phyloP scores from a whole-genome alignment of 768 basidiomycete species.

The Cubamyces lactineus region DNA sequence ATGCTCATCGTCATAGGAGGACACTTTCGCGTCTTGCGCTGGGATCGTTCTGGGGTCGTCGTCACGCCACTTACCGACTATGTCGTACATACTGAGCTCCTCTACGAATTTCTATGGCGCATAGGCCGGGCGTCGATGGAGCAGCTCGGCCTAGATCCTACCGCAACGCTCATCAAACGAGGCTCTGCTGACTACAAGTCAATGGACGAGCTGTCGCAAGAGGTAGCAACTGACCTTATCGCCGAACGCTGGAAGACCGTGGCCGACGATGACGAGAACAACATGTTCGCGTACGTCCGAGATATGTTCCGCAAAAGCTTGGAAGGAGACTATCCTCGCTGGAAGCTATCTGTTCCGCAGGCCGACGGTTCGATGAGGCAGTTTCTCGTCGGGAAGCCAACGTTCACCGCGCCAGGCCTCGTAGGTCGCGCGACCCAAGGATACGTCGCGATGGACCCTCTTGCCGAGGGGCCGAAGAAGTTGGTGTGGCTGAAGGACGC shows the following conservation, averaged over 20 bases:
- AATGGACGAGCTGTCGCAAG: too few relatives aligned
- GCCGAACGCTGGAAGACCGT: too few relatives aligned
- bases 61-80: not conserved
- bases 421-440: not conserved
- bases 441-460: not conserved
- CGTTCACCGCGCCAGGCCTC: not conserved
- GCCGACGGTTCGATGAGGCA: not conserved
- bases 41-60: constrained; percentile 2
- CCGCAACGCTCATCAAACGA: not conserved
- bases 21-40: not conserved
- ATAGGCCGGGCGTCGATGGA: not conserved
- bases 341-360: not conserved
- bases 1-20: not conserved
- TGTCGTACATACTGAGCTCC: not conserved
- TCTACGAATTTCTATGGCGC: too few relatives aligned
- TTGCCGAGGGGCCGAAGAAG: not conserved
- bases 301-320: too few relatives aligned
- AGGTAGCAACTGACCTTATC: too few relatives aligned
- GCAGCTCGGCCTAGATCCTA: not conserved
- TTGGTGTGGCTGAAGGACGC: constrained; percentile 4
- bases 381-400: constrained; percentile 1
- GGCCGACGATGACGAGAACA: too few relatives aligned
- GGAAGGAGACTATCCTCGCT: not conserved
- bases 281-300: too few relatives aligned
- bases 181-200: not conserved